Percentiles rank a stretch among this genome's conserved stretches.
These are phyloP conservation scores for Malassezia yamatoensis DNA, from an alignment of 1,284 basidiomycete species.

Conservation along the genomic window DNA sequence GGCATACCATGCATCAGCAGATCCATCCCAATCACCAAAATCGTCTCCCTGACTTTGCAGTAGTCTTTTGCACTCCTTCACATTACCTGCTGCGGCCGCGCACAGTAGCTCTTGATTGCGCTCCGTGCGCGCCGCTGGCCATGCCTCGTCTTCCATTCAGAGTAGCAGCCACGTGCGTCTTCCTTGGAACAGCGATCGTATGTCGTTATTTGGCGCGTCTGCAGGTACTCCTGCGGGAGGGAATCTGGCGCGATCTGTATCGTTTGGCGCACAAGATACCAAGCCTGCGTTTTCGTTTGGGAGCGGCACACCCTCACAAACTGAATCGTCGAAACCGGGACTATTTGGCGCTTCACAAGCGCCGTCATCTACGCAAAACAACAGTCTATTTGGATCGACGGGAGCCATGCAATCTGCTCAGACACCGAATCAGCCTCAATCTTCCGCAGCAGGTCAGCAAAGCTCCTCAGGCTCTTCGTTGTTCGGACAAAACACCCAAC, in stretches of 20 bases:
- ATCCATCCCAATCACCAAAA: slow-evolving; percentile 54
- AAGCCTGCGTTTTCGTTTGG: slow-evolving; percentile 15
- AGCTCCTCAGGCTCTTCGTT: not conserved
- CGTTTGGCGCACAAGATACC: slow-evolving; percentile 1
- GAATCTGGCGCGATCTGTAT: slow-evolving; percentile 6
- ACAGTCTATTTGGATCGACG: slow-evolving; percentile 2
- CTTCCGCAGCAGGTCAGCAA: not conserved
- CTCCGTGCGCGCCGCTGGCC: slow-evolving; percentile 21
- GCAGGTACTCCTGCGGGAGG: not conserved
- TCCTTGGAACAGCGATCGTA: slow-evolving; percentile 1
- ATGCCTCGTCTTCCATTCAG: not conserved
- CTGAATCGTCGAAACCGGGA: not conserved
- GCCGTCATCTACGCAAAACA: not conserved
- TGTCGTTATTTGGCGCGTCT: slow-evolving; percentile 14
- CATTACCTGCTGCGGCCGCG: slow-evolving; percentile 27
- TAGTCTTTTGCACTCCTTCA: slow-evolving; percentile 18
- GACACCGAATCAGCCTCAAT: too few species aligned
- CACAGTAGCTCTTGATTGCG: slow-evolving; percentile 29
- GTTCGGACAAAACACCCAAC: not conserved
- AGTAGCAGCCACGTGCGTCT: not conserved
- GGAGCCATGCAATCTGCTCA: not conserved
- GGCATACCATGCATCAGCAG: slow-evolving; percentile 80
- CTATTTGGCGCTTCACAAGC: not conserved
- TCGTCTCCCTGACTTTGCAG: slow-evolving; percentile 11
- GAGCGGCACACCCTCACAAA: not conserved